Evolutionary conservation across 495 filamentous ascomycete species (phyloP).

Genomic region (Tuber calosporum): DNA sequence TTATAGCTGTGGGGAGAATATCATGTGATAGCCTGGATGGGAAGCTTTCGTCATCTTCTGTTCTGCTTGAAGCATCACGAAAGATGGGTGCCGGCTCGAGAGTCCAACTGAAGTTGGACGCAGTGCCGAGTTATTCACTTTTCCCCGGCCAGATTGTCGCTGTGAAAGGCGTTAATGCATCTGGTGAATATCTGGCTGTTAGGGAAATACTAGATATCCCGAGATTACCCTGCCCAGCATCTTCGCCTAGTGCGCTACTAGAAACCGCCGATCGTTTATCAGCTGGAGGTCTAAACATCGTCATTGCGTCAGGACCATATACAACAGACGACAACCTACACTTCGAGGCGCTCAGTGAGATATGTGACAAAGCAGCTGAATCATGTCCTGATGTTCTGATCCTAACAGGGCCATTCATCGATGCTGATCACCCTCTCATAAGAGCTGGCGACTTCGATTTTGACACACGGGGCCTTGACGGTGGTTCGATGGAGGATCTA

Average conservation of each 20-base stretch:
- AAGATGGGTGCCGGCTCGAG: slow-evolving; percentile 74
- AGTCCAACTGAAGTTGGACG: slow-evolving; percentile 68
- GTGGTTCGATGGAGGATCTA: slow-evolving; percentile 64
- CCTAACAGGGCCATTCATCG: slow-evolving; percentile 79
- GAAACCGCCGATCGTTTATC: slow-evolving; percentile 57
- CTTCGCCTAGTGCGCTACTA: slow-evolving; percentile 54
- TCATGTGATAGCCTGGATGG: slow-evolving; percentile 77
- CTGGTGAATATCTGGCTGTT: slow-evolving; percentile 75
- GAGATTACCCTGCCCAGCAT: slow-evolving; percentile 60
- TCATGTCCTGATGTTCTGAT: slow-evolving; percentile 71
- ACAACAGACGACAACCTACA: slow-evolving; percentile 83
- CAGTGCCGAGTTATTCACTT: slow-evolving; percentile 65
- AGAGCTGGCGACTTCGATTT: slow-evolving; percentile 85
- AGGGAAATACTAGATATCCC: slow-evolving; percentile 68
- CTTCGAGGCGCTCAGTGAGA: slow-evolving; percentile 74
- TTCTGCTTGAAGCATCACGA: slow-evolving; percentile 80
- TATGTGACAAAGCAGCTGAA: slow-evolving; percentile 69
- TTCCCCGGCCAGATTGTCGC: slow-evolving; percentile 95
- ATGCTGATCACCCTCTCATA: slow-evolving; percentile 83
- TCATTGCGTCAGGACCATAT: slow-evolving; percentile 80
- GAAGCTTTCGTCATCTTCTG: slow-evolving; percentile 70
- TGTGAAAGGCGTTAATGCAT: slow-evolving; percentile 74
- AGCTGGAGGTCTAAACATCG: slow-evolving; percentile 62
- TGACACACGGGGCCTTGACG: not conserved
- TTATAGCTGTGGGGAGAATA: slow-evolving; percentile 84